Percentiles rank a stretch among this genome's conserved stretches.
These are phyloP conservation scores for Moesziomyces sp. DNA, from an alignment of 1,284 basidiomycete genomes.

Conservation along the genomic window DNA sequence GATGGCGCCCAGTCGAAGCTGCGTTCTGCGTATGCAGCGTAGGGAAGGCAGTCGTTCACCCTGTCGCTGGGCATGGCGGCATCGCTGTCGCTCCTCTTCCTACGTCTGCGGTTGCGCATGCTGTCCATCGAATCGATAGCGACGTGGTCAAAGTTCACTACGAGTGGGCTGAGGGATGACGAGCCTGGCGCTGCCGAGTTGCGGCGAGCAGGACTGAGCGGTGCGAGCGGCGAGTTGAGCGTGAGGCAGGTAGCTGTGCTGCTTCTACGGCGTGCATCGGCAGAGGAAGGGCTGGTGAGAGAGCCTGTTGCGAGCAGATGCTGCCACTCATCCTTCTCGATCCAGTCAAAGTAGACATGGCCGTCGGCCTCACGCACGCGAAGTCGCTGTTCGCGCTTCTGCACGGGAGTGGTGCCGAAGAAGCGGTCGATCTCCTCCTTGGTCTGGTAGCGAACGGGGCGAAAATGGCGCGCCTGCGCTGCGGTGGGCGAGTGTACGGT, in stretches of 20 bases:
- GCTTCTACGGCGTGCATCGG: conserved; percentile 9
- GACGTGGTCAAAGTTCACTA: conserved; percentile 5
- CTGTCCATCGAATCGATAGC: neutral
- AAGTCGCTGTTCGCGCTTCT: conserved; percentile 39
- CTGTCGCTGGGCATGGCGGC: neutral
- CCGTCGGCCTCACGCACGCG: conserved; percentile 46
- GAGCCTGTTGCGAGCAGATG: conserved; percentile 18
- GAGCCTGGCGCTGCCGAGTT: neutral
- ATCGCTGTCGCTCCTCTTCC: conserved; percentile 23
- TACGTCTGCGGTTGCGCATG: conserved; percentile 1
- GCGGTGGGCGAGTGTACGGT: neutral
- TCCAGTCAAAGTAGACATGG: conserved; percentile 38
- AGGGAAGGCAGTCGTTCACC: conserved; percentile 7
- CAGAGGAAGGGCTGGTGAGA: conserved; percentile 4
- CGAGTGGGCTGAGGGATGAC: conserved; percentile 2
- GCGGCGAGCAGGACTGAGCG: conserved; percentile 3
- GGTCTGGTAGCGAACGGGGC: conserved; percentile 45
- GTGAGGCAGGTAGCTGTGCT: conserved; percentile 20
- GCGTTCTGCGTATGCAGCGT: neutral
- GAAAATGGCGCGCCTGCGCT: conserved; percentile 23
- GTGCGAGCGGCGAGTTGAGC: conserved; percentile 11
- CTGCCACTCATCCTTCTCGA: conserved; percentile 41
- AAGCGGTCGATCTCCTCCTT: conserved; percentile 49
- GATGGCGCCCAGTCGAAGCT: conserved; percentile 1
- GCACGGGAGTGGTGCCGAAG: conserved; percentile 42